Evolutionary conservation across 176 grass and related monocot genomes (phyloP).

Genomic region (Musa troglodytarum): DNA sequence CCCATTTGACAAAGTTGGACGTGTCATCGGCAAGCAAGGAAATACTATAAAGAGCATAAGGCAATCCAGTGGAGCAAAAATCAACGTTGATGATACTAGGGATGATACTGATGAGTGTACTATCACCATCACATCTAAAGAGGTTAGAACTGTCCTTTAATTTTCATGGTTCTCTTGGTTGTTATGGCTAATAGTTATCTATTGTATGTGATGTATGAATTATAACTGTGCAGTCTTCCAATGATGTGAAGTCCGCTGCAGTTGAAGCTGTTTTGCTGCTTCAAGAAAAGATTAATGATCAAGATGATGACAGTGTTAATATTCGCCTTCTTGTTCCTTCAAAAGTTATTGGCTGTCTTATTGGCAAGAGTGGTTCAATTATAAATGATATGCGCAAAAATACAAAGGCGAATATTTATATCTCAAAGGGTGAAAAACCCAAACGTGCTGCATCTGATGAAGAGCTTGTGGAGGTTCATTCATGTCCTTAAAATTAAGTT

Average conservation of each 20-base stretch:
- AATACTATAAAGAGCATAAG: conserved; percentile 84
- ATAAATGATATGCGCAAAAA: conserved; percentile 86
- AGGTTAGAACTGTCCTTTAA: conserved; percentile 43
- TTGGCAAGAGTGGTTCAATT: conserved; percentile 91
- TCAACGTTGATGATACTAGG: conserved; percentile 85
- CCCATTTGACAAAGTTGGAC: conserved; percentile 73
- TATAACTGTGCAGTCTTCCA: conserved; percentile 39
- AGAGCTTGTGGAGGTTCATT: conserved; percentile 78
- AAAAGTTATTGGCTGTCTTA: conserved; percentile 84
- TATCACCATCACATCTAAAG: conserved; percentile 64
- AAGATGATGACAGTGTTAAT: conserved; percentile 46
- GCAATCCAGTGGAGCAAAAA: conserved; percentile 64
- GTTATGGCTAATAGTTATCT: not conserved
- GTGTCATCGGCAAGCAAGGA: conserved; percentile 89
- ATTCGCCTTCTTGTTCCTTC: conserved; percentile 76
- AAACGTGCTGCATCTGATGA: conserved; percentile 53
- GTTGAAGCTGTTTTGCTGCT: conserved; percentile 93
- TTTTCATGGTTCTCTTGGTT: conserved; percentile 15
- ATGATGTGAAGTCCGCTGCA: conserved; percentile 89
- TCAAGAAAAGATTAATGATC: conserved; percentile 84
- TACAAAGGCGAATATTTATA: conserved; percentile 72
- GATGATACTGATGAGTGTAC: conserved; percentile 70
- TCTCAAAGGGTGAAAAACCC: conserved; percentile 80
- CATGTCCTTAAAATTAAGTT: conserved; percentile 13
- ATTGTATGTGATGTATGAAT: conserved; percentile 18